Evolutionary conservation across 1,139 yeast species (phyloP), one percentile per base, ranked within the genome.

Genomic region (Geotrichum phurueaensis): DNA sequence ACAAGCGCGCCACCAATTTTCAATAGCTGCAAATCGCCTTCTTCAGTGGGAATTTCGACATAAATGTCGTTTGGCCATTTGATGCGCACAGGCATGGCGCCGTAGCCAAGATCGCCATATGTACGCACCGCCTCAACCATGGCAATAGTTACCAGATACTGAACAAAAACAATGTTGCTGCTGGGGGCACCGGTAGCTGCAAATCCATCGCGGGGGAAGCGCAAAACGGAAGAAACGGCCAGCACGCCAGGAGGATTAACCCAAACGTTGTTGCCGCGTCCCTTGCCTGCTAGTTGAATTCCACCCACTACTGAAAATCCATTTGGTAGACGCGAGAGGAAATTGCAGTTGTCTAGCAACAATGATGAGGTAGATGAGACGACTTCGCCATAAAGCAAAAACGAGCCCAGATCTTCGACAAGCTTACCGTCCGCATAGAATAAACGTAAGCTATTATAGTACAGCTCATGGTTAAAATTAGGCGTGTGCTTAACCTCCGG

Each of bases 21-120:
- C 47, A 84, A n/a, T 39, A 39, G 22, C 18, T 39, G 83, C 71
- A 83, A 88, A 78, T 60, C 78, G 77, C 22, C 59, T 10, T 60
- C 62, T n/a, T 72, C 69, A 0, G 96, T 94, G 63, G 47, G n/a
- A 7, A 83, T 84, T 67, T 85, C 73, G 5, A 87, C 83, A 71
- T 89, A 95, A n/a, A 94, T 78, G 73, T 95, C 99, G 71, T 95
- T 95, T 6, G 99, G 99, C 99, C 99, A 95, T 71, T 95, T 95
- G 65, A 95, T 81, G 61, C 84, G 81, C 10, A 92, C 79, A 0
- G 97, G 97, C 18, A 61, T 39, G 13, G 54, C 59, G 45, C 83
- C 85, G 70, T 85, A 88, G 0, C 89, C 91, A 0, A 78, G 78
- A 13, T 15, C 47, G 45, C 84, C 85, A 68, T 90, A 85, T 1